A percentile compares a stretch with the other conserved stretches of the same genome.
Conservation (phyloP, 2,329 filamentous ascomycete species). For the Cladosporium sp. region DNA sequence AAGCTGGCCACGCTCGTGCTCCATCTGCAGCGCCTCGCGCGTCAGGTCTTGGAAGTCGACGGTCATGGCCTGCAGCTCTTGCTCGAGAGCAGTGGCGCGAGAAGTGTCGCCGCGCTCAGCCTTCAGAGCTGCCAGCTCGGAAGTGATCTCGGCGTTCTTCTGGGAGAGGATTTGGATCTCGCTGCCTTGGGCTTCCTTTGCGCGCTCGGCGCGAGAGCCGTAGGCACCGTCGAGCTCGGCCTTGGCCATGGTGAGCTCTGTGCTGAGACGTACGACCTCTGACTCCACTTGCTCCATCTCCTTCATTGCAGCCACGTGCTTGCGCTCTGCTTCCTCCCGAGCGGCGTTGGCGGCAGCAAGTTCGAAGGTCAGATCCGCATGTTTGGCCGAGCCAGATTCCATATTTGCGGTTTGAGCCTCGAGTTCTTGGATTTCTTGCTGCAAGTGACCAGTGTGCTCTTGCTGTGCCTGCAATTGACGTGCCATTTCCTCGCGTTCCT, state of each 20-base stretch:
- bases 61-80: conserved; percentile 63
- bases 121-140: conserved; percentile 42
- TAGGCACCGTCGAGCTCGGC: conserved; percentile 95
- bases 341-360: conserved; percentile 18
- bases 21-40: conserved; percentile 64
- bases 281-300: conserved; percentile 49
- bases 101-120: conserved; percentile 16
- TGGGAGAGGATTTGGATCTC: conserved; percentile 41
- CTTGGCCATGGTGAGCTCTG: conserved; percentile 81
- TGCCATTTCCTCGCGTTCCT: conserved; percentile 27
- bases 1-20: conserved; percentile 64
- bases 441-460: conserved; percentile 31
- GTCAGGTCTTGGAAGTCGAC: conserved; percentile 68
- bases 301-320: conserved; percentile 26
- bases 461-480: conserved; percentile 28
- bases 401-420: conserved; percentile 28
- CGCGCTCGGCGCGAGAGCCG: conserved; percentile 66
- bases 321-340: conserved; percentile 21
- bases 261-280: conserved; percentile 62
- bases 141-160: conserved; percentile 38
- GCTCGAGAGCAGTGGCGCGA: conserved; percentile 50
- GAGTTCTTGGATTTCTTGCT: conserved; percentile 26
- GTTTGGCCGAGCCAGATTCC: conserved; percentile 31
- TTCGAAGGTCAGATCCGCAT: conserved; percentile 15
- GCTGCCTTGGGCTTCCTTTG: conserved; percentile 62